phyloP scores from a whole-genome alignment of 1,284 basidiomycete genomes.

The Lentinus polychrous region DNA sequence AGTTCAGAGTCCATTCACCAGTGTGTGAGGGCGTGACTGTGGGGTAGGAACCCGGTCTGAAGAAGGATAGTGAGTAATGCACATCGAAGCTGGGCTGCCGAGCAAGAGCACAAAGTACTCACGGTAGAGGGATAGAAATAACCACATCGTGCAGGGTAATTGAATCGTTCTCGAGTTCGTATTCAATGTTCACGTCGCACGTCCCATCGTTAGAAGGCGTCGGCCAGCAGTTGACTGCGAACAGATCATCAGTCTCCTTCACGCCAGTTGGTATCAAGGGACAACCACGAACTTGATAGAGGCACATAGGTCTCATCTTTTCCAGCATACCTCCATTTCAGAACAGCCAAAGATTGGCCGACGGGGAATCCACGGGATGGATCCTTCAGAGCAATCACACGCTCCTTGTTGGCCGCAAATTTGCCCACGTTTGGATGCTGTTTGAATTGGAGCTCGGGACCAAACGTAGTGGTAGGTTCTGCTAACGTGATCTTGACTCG shows the following conservation, averaged over 20 bases:
- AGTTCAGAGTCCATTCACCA: constrained; percentile 78
- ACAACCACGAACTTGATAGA: constrained; percentile 66
- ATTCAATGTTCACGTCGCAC: constrained; percentile 94
- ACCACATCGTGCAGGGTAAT: constrained; percentile 79
- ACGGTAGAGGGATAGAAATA: constrained; percentile 91
- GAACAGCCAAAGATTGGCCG: constrained; percentile 78
- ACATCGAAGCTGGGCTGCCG: background rate
- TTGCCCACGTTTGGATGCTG: constrained; percentile 95
- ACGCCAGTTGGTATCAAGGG: background rate
- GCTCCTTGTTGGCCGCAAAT: constrained; percentile 64
- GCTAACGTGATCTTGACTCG: constrained; percentile 71
- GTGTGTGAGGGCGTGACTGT: constrained; percentile 69
- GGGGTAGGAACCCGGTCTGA: constrained; percentile 76
- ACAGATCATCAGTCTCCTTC: constrained; percentile 5
- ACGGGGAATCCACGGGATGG: constrained; percentile 81
- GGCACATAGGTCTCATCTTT: constrained; percentile 92
- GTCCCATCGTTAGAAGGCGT: constrained; percentile 85
- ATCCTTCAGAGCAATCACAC: constrained; percentile 83
- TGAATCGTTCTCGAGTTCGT: constrained; percentile 86
- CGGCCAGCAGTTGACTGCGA: constrained; percentile 91
- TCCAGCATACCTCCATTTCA: constrained; percentile 90
- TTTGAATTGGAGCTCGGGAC: constrained; percentile 84
- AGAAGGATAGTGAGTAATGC: constrained; percentile 8
- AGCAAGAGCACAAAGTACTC: constrained; percentile 27
- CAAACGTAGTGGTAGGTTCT: constrained; percentile 56